Base-by-base conservation (phyloP, 495 filamentous ascomycete species). In the Talaromyces adpressus region DNA sequence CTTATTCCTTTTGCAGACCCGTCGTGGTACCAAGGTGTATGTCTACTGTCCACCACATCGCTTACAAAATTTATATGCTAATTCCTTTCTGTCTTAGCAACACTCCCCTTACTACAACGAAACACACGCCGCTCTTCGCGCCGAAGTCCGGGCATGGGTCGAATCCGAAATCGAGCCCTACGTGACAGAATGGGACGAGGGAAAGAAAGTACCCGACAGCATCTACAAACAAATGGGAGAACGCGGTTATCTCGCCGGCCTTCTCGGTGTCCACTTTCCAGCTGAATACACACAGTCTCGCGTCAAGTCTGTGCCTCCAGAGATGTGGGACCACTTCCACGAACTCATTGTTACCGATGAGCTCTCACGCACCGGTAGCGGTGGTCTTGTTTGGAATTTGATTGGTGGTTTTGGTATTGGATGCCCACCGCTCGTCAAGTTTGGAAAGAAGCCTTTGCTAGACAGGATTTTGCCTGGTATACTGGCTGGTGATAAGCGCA, bases 311-410 rank as follows among this genome's bases (percentile, higher is more conserved):
- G 94, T 98, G 18, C 73, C 89, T 2, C 81, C 87, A 12, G 92
- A 98, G 74, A 86, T 93, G 72, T 98, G 94, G 94, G 94, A 98
- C 77, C 82, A 95, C 22, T 98, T 97, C 85, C 94, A 98, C 77
- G 94, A 98, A 79, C 85, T 97, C 82, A 77, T 97, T 29, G 68
- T 98, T 53, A 97, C 93, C 2, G 94, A 98, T 70, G 94, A 98
- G 81, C 77, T 98, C 12, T 94, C 89, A 47, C 91, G 94, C 54
- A 80, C 85, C 57, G 94, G 87, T 27, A 93, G 90, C 61, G 94
- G 94, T 71, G 94, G 94, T 62, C 88, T 98, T 57, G 93, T 98
- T n/a, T 98, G 94, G 94, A 97, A 96, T 75, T 77, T 98, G 69
- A 86, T 98, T 59, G 94, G 94, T 66, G 94, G 93, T 20, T 98